Percentiles rank a stretch among this genome's conserved stretches.
Conservation (phyloP, 768 basidiomycete genomes). For the Suillus placidus region DNA sequence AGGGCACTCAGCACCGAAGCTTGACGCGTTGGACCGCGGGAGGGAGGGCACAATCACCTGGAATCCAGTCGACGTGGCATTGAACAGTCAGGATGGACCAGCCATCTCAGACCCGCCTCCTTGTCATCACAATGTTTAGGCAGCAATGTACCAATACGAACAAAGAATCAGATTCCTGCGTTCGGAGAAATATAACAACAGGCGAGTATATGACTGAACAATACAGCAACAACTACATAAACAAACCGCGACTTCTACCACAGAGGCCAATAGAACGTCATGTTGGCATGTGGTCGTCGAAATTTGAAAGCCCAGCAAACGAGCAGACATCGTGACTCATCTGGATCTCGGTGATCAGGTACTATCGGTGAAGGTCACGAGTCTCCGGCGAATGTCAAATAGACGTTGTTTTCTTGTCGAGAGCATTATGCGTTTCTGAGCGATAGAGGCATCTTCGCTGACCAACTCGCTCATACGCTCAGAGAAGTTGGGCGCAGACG, state of each 20-base stretch:
- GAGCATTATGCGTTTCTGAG: constrained; percentile 38
- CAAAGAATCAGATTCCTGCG: not conserved
- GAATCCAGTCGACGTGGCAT: constrained; percentile 44
- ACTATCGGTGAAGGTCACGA: constrained; percentile 32
- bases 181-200: not conserved
- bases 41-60: constrained; percentile 47
- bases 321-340: not conserved
- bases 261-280: not conserved
- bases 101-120: not conserved
- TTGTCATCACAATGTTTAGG: not conserved
- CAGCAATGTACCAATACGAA: not conserved
- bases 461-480: constrained; percentile 45
- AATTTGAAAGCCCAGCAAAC: not conserved
- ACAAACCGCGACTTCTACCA: not conserved
- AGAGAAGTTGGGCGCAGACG: constrained; percentile 15
- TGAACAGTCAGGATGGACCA: not conserved
- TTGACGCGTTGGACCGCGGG: constrained; percentile 49
- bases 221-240: not conserved
- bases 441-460: constrained; percentile 46
- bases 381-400: constrained; percentile 41
- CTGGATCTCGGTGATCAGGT: not conserved
- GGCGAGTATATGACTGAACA: not conserved
- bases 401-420: constrained; percentile 37
- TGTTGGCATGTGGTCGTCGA: not conserved
- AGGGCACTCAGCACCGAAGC: constrained; percentile 31